These are phyloP conservation scores for Ascochyta lentis DNA, from an alignment of 2,329 filamentous ascomycete genomes.

Conservation along the genomic window DNA sequence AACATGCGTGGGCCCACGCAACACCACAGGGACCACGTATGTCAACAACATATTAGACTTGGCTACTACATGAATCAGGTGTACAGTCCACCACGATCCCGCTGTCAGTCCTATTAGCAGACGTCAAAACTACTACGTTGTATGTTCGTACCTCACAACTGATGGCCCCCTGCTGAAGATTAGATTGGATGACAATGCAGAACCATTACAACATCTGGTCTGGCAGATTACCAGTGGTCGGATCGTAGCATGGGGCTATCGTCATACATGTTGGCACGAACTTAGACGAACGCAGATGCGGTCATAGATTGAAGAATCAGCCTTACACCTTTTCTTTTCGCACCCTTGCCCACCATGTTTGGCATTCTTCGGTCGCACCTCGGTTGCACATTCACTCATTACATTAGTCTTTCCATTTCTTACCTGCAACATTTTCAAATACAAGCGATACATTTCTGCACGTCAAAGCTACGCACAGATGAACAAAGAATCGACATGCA, in stretches of 20 bases:
- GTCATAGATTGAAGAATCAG: neutral
- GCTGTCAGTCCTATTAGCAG: neutral
- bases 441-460: too few species aligned
- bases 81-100: neutral
- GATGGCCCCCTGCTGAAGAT: neutral
- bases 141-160: neutral
- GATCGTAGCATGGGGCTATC: neutral
- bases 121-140: neutral
- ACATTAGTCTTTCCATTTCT: neutral
- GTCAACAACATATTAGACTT: neutral
- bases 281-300: neutral
- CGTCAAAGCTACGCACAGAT: neutral
- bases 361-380: constrained; percentile 10
- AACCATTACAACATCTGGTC: neutral
- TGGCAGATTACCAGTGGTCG: neutral
- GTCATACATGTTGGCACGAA: neutral
- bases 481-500: neutral
- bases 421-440: neutral
- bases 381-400: neutral
- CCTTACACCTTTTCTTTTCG: neutral
- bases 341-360: neutral
- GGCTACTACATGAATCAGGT: neutral
- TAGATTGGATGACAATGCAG: neutral
- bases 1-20: neutral
- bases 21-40: neutral